These are phyloP conservation scores for Botryococcus braunii DNA, from an alignment of 163 green algal genomes.

Conservation along the genomic window DNA sequence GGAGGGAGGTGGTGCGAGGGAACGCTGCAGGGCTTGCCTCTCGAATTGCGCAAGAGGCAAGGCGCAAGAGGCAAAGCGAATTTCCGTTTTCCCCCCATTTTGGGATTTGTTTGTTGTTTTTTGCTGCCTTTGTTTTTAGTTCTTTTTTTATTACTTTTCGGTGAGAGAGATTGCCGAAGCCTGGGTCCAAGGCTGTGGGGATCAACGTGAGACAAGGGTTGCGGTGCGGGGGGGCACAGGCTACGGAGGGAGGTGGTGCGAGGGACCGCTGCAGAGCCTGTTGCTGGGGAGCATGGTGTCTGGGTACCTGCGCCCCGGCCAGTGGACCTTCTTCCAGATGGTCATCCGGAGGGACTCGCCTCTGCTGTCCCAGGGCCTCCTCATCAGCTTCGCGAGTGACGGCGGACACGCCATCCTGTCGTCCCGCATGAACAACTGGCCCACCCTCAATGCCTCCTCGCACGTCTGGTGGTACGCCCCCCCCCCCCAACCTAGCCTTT, in stretches of 20 bases:
- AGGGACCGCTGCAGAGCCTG: background rate
- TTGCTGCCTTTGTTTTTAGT: too few relatives aligned
- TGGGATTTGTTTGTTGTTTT: too few relatives aligned
- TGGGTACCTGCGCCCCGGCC: background rate
- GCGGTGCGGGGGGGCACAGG: too few relatives aligned
- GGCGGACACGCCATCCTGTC: conserved; percentile 2
- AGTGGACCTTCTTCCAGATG: background rate
- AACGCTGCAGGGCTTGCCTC: background rate
- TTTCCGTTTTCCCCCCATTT: too few relatives aligned
- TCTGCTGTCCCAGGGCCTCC: background rate
- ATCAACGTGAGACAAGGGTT: too few relatives aligned
- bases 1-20: background rate
- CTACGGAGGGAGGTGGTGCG: background rate
- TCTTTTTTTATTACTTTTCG: too few relatives aligned
- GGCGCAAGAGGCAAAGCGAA: too few relatives aligned
- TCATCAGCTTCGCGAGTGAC: conserved; percentile 3
- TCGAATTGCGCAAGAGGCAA: too few relatives aligned
- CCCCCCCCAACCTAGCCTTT: too few relatives aligned
- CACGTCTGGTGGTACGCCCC: too few relatives aligned
- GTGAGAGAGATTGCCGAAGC: too few relatives aligned
- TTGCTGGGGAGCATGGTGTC: background rate
- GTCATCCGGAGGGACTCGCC: background rate
- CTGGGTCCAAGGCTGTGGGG: too few relatives aligned
- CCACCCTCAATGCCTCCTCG: background rate
- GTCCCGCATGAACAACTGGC: background rate